Conservation (phyloP, 768 basidiomycete species). For the Crepidotus variabilis region DNA sequence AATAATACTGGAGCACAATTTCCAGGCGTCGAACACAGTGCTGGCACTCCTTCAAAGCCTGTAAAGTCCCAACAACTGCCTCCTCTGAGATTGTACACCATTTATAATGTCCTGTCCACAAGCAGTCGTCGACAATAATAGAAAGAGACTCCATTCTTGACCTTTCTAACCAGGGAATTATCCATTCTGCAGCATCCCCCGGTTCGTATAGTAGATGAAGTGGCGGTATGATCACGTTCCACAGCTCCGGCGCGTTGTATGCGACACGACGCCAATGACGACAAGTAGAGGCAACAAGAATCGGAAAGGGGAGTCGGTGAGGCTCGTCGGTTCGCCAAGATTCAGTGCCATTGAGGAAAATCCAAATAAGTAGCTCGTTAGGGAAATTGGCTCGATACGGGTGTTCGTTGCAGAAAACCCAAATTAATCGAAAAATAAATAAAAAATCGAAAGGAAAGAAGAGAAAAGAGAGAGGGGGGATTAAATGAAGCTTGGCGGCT, state of each 20-base stretch:
- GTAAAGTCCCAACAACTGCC: constrained; percentile 3
- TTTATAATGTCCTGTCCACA: not conserved
- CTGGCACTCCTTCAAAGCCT: not conserved
- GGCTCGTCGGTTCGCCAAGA: constrained; percentile 5
- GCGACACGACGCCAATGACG: constrained; percentile 13
- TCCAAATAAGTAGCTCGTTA: constrained; percentile 6
- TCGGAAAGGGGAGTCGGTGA: constrained; percentile 13
- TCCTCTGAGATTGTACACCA: not conserved
- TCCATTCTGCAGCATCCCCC: constrained; percentile 8
- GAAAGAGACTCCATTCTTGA: constrained; percentile 11
- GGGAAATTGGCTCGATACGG: constrained; percentile 8
- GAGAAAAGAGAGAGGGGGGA: too few relatives aligned
- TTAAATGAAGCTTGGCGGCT: too few relatives aligned
- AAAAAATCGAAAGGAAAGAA: too few relatives aligned
- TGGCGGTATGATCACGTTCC: constrained; percentile 15
- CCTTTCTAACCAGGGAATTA: constrained; percentile 14
- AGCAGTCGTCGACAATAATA: constrained; percentile 13
- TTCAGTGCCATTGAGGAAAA: constrained; percentile 10
- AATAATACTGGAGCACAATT: not conserved
- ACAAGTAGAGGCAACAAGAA: constrained; percentile 11
- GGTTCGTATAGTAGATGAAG: constrained; percentile 6
- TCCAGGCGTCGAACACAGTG: constrained; percentile 14
- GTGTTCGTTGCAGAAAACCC: too few relatives aligned
- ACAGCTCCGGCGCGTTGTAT: constrained; percentile 12
- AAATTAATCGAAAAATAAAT: too few relatives aligned